Conservation (phyloP, 2,329 filamentous ascomycete genomes). For the Fusarium secorum region DNA sequence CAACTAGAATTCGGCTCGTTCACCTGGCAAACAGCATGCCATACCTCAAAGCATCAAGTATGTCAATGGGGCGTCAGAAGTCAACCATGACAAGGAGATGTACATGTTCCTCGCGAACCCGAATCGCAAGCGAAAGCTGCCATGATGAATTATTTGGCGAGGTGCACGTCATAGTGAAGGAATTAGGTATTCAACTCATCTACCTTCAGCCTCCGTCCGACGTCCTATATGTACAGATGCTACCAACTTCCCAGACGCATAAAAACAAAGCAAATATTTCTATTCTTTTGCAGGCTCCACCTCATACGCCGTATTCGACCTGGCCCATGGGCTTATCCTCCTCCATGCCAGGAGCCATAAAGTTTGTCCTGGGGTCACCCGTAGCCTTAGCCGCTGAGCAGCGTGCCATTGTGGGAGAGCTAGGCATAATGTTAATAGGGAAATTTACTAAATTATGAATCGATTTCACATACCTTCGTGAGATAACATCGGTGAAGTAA, state of each 20-base stretch:
- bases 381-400: slow-evolving; percentile 92
- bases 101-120: slow-evolving; percentile 29
- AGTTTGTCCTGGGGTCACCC: slow-evolving; percentile 78
- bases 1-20: slow-evolving; percentile 28
- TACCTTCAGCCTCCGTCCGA: slow-evolving; percentile 42
- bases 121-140: slow-evolving; percentile 10
- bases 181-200: slow-evolving; percentile 44
- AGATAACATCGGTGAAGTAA: slow-evolving; percentile 97
- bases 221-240: slow-evolving; percentile 53
- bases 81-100: slow-evolving; percentile 17
- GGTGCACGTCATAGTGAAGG: slow-evolving; percentile 33
- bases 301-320: slow-evolving; percentile 65
- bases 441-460: slow-evolving; percentile 5
- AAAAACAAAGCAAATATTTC: slow-evolving; percentile 46
- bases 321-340: slow-evolving; percentile 69
- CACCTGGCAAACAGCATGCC: not conserved
- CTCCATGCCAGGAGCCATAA: slow-evolving; percentile 76
- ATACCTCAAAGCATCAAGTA: slow-evolving; percentile 4
- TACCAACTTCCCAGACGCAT: slow-evolving; percentile 44
- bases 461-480: slow-evolving; percentile 76
- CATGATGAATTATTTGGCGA: slow-evolving; percentile 9
- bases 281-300: slow-evolving; percentile 48
- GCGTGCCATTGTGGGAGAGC: slow-evolving; percentile 97
- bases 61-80: slow-evolving; percentile 8
- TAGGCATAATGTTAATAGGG: slow-evolving; percentile 50